Percentiles rank a stretch among this genome's conserved stretches.
Conservation (phyloP, 495 filamentous ascomycete genomes). For the Lasiosphaeris hirsuta region DNA sequence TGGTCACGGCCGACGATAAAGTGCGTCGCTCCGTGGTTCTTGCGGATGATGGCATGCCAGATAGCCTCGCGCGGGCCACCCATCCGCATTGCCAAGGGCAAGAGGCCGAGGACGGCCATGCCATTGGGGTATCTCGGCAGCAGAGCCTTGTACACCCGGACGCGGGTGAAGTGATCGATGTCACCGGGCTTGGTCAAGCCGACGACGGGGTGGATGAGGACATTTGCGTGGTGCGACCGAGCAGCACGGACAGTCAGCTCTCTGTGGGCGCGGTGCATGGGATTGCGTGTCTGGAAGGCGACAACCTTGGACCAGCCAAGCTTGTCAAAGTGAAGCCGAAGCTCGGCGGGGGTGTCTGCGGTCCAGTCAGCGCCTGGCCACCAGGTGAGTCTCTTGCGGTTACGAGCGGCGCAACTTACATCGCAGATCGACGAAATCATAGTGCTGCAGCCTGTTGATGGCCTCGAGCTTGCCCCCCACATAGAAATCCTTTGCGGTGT, state of each 20-base stretch:
- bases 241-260: constrained; percentile 96
- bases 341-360: constrained; percentile 86
- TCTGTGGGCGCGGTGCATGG: constrained; percentile 97
- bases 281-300: constrained; percentile 98
- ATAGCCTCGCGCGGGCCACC: constrained; percentile 96
- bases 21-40: constrained; percentile 98
- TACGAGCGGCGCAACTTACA: constrained; percentile 47
- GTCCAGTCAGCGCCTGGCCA: background rate
- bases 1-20: constrained; percentile 99
- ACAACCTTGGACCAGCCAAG: constrained; percentile 96
- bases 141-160: constrained; percentile 95
- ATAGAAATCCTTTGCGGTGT: constrained; percentile 79
- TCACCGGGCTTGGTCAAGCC: constrained; percentile 98
- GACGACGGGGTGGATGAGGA: constrained; percentile 98
- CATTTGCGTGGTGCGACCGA: constrained; percentile 91
- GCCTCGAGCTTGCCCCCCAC: constrained; percentile 94
- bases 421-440: constrained; percentile 95
- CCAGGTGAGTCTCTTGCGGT: constrained; percentile 7
- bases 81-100: constrained; percentile 98
- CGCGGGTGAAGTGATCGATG: constrained; percentile 99
- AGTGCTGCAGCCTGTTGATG: constrained; percentile 91
- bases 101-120: constrained; percentile 95
- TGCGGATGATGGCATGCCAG: constrained; percentile 99
- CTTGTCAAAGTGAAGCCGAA: constrained; percentile 97
- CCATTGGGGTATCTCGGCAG: constrained; percentile 97